Evolutionary conservation across 164 flowering plant genomes (phyloP).

Genomic region (Magnolia kwangsiensis): DNA sequence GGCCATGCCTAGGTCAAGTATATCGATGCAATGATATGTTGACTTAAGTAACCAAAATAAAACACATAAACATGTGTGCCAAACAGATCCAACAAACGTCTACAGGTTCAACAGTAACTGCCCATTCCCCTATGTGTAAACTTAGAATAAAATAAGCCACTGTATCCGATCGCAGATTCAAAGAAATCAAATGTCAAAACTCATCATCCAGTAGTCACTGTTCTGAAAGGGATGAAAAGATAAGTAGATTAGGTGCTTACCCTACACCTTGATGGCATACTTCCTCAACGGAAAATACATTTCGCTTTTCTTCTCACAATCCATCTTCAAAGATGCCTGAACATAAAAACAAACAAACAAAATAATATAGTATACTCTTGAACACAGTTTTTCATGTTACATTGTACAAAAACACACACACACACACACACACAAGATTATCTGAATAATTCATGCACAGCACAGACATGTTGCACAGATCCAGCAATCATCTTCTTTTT

Average conservation of each 20-base stretch:
- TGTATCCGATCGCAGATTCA: neutral
- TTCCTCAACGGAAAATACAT: slow-evolving; percentile 49
- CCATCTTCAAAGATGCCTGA: slow-evolving; percentile 43
- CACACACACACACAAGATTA: neutral
- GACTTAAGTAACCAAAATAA: neutral
- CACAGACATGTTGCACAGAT: no score
- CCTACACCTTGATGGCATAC: slow-evolving; percentile 44
- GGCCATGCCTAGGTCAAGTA: no score
- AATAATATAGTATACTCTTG: neutral
- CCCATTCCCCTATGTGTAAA: neutral
- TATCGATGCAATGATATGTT: no score
- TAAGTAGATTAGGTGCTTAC: neutral
- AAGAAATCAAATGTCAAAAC: neutral
- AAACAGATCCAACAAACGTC: neutral
- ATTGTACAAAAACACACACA: neutral
- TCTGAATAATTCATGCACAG: neutral
- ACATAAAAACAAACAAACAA: neutral
- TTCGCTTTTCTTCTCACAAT: slow-evolving; percentile 38
- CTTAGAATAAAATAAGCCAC: neutral
- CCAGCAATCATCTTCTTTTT: no score
- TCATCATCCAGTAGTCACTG: neutral
- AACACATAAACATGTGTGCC: neutral
- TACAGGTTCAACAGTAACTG: neutral
- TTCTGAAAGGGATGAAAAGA: neutral
- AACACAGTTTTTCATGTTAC: neutral